These are phyloP conservation scores for Naganishia sp. DNA, from an alignment of 1,284 basidiomycete species.

Conservation along the genomic window DNA sequence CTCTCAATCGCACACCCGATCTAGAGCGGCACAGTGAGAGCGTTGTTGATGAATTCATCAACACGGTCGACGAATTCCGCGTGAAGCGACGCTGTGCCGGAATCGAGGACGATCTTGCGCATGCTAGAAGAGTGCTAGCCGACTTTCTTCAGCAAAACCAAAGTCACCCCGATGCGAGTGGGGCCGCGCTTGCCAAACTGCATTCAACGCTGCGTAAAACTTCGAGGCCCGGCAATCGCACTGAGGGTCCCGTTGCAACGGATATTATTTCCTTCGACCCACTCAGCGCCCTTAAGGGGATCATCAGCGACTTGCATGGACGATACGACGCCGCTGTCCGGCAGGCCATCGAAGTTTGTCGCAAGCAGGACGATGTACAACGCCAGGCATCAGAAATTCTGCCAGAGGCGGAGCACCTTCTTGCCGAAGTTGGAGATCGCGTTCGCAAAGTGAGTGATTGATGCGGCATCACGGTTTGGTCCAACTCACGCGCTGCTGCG, in stretches of 20 bases:
- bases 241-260: background rate
- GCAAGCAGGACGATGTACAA: constrained; percentile 20
- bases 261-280: background rate
- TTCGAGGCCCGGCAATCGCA: background rate
- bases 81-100: constrained; percentile 1
- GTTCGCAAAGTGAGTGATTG: constrained; percentile 15
- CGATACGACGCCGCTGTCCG: constrained; percentile 11
- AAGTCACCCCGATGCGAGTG: background rate
- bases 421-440: constrained; percentile 20
- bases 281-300: background rate
- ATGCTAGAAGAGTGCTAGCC: background rate
- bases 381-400: constrained; percentile 7
- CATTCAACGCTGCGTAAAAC: background rate
- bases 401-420: constrained; percentile 21
- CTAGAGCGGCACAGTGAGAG: constrained; percentile 4
- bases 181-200: background rate
- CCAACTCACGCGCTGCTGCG: background rate
- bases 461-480: background rate
- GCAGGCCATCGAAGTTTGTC: constrained; percentile 20
- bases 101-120: constrained; percentile 3
- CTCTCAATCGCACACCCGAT: constrained; percentile 4
- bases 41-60: constrained; percentile 12
- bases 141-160: background rate
- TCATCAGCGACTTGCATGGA: constrained; percentile 14
- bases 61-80: constrained; percentile 3